phyloP scores from a whole-genome alignment of 2,329 filamentous ascomycete genomes.

The Colletotrichum sp. region DNA sequence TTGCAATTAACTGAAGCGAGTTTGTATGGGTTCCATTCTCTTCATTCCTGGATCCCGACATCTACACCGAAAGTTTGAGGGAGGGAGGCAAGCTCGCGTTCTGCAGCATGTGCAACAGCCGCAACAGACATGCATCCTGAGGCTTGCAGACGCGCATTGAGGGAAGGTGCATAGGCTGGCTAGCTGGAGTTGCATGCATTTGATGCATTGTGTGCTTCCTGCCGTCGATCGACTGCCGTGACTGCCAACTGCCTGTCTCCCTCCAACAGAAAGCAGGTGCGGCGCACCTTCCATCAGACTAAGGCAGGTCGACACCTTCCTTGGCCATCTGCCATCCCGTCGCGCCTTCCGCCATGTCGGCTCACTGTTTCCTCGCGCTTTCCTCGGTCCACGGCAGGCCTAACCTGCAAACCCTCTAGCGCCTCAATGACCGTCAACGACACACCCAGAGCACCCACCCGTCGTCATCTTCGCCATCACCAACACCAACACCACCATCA shows the following conservation, averaged over 20 bases:
- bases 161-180: not conserved
- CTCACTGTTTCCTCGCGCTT: not conserved
- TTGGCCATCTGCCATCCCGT: not conserved
- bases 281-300: not conserved
- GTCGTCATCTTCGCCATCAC: not conserved
- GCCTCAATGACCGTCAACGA: not conserved
- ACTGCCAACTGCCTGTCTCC: not conserved
- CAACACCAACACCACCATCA: not conserved
- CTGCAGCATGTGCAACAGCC: not conserved
- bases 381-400: not conserved
- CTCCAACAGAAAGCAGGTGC: not conserved
- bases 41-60: not conserved
- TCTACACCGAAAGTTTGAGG: not conserved
- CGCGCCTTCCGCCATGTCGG: not conserved
- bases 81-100: not conserved
- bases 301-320: not conserved
- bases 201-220: not conserved
- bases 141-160: not conserved
- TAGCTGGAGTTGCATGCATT: not conserved
- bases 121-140: not conserved
- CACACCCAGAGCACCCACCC: not conserved
- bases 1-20: not conserved
- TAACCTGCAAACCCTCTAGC: constrained; percentile 2
- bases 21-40: not conserved
- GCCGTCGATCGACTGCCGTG: not conserved